A percentile compares a stretch with the other conserved stretches of the same genome.
Conservation (phyloP, 2,329 filamentous ascomycete genomes). For the Leptographium procerum region DNA sequence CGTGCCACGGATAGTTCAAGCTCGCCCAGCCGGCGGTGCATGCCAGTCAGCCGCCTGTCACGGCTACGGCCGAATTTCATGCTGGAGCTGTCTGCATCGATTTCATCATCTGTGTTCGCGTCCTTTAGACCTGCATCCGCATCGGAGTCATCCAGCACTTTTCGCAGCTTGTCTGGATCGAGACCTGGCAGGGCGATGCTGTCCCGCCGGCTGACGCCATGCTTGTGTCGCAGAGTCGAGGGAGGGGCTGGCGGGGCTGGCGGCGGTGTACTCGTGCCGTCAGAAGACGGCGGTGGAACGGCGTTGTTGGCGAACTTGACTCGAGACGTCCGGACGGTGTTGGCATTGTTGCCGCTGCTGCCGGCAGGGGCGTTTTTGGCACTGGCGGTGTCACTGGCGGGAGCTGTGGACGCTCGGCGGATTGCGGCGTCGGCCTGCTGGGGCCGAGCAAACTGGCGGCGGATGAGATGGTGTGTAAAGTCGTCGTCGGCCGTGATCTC, state of each 20-base stretch:
- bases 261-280: not conserved
- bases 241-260: not conserved
- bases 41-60: conserved; percentile 20
- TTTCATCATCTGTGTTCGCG: not conserved
- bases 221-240: not conserved
- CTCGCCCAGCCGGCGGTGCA: conserved; percentile 31
- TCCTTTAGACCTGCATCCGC: not conserved
- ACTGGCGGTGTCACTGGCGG: not conserved
- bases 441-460: conserved; percentile 41
- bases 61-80: not conserved
- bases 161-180: conserved; percentile 33
- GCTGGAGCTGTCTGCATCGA: not conserved
- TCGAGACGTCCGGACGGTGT: not conserved
- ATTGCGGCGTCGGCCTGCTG: conserved; percentile 24
- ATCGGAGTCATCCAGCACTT: conserved; percentile 28
- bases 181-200: conserved; percentile 44
- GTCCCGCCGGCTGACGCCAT: conserved; percentile 35
- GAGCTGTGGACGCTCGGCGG: not conserved
- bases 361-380: not conserved
- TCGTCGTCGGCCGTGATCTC: conserved; percentile 50
- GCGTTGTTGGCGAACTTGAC: conserved; percentile 10
- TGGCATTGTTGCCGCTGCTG: not conserved
- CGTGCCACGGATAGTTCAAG: conserved; percentile 38
- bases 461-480: conserved; percentile 45
- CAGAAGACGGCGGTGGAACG: not conserved